Evolutionary conservation across 352 stramenopile species (phyloP).

Genomic region (Phytophthora ramorum): DNA sequence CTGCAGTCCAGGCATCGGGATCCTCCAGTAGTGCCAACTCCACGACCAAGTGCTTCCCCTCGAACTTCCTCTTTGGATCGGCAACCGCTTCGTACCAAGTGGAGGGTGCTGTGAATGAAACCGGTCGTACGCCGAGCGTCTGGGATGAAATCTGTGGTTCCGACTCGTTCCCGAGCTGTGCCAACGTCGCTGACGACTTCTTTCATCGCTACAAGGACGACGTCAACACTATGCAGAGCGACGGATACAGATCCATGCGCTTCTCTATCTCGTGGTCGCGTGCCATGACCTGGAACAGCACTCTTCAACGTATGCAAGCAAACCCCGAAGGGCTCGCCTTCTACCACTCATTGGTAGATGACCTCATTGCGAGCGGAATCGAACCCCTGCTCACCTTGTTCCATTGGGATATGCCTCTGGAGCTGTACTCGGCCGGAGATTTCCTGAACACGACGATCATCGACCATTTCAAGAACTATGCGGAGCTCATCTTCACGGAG

Average conservation of each 20-base stretch:
- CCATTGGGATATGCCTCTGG: slow-evolving; percentile 93
- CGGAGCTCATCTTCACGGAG: slow-evolving; percentile 89
- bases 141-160: slow-evolving; percentile 90
- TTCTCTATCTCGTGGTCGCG: slow-evolving; percentile 93
- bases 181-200: slow-evolving; percentile 92
- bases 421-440: slow-evolving; percentile 56
- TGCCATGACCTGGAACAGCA: slow-evolving; percentile 85
- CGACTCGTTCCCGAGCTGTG: slow-evolving; percentile 62
- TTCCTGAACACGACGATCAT: slow-evolving; percentile 67
- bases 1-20: background rate
- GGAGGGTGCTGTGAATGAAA: slow-evolving; percentile 85
- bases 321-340: slow-evolving; percentile 91
- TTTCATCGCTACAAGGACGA: slow-evolving; percentile 92
- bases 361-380: slow-evolving; percentile 76
- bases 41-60: slow-evolving; percentile 45
- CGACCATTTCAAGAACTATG: slow-evolving; percentile 88
- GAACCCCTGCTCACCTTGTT: slow-evolving; percentile 92
- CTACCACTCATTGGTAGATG: slow-evolving; percentile 92
- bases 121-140: slow-evolving; percentile 77
- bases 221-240: slow-evolving; percentile 89
- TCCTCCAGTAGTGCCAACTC: slow-evolving; percentile 18
- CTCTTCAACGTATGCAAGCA: slow-evolving; percentile 49
- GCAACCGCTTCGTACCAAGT: slow-evolving; percentile 91
- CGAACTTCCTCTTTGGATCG: slow-evolving; percentile 78
- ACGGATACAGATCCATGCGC: slow-evolving; percentile 92